phyloP scores from a whole-genome alignment of 2,329 filamentous ascomycete genomes.

The Diaporthe vexans region DNA sequence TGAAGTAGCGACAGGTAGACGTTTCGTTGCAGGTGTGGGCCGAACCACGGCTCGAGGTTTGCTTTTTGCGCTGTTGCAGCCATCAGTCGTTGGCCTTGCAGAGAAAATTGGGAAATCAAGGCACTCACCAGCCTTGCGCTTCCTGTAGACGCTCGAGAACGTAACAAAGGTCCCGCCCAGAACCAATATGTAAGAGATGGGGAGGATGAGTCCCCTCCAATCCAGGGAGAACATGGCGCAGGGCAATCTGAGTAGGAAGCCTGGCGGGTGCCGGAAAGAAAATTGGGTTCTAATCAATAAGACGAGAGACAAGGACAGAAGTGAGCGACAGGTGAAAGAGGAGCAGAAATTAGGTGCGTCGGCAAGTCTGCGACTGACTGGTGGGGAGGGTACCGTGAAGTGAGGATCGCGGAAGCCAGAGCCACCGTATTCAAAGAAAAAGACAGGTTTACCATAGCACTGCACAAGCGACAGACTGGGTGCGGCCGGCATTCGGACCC shows the following conservation, averaged over 20 bases:
- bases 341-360: slow-evolving; percentile 16
- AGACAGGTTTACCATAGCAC: slow-evolving; percentile 36
- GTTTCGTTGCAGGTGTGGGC: slow-evolving; percentile 89
- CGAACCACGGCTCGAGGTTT: slow-evolving; percentile 94
- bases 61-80: slow-evolving; percentile 76
- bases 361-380: slow-evolving; percentile 11
- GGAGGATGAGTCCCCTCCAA: slow-evolving; percentile 88
- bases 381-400: neutral
- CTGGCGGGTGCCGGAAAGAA: neutral
- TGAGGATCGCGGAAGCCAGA: neutral
- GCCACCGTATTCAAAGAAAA: slow-evolving; percentile 27
- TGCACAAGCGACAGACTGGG: neutral
- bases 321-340: slow-evolving; percentile 11
- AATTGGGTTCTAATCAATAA: no score
- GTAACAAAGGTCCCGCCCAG: slow-evolving; percentile 90
- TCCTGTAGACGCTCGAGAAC: slow-evolving; percentile 93
- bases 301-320: slow-evolving; percentile 1
- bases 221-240: slow-evolving; percentile 69
- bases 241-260: neutral
- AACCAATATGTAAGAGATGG: slow-evolving; percentile 90
- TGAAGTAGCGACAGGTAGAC: slow-evolving; percentile 95
- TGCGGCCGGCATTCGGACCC: slow-evolving; percentile 23
- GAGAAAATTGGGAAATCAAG: neutral
- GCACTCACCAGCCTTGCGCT: slow-evolving; percentile 84
- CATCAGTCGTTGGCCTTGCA: neutral